Conservation (phyloP, 169 alveolate genomes). For the Babesia ovis region DNA sequence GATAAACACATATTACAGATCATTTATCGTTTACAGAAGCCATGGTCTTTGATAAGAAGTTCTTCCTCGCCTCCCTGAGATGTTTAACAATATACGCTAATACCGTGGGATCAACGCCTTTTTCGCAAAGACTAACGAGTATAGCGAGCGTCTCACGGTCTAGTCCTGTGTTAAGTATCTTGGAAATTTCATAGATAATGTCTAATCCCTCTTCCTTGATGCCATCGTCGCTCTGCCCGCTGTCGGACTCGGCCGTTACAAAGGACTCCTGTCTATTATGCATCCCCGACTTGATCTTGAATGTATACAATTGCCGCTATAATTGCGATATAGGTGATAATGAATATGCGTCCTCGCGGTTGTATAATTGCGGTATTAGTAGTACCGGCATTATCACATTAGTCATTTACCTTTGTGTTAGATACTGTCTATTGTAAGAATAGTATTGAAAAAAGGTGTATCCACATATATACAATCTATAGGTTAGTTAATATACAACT, state of each 20-base stretch:
- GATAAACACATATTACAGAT: too few relatives aligned
- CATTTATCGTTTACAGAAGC: not conserved
- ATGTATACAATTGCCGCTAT: too few relatives aligned
- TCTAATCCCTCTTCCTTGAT: constrained; percentile 70
- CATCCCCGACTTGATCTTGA: not conserved
- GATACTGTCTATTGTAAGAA: too few relatives aligned
- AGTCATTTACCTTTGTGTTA: too few relatives aligned
- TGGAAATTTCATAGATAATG: constrained; percentile 68
- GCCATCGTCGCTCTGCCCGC: constrained; percentile 42
- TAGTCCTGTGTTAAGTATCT: constrained; percentile 69
- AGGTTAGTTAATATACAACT: too few relatives aligned
- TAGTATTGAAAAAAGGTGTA: too few relatives aligned
- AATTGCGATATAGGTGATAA: too few relatives aligned
- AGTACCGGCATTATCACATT: too few relatives aligned
- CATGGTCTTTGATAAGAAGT: constrained; percentile 1
- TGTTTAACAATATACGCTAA: constrained; percentile 68
- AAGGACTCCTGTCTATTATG: constrained; percentile 13
- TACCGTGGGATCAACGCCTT: constrained; percentile 74
- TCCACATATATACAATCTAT: too few relatives aligned
- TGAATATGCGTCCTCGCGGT: too few relatives aligned
- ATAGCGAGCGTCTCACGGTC: constrained; percentile 70
- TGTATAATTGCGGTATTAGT: too few relatives aligned
- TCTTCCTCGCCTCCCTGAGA: constrained; percentile 55
- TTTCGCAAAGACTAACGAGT: constrained; percentile 67
- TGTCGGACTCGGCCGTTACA: constrained; percentile 8